Conservation (phyloP, 2,329 filamentous ascomycete species). For the Neofusicoccum cordaticola region DNA sequence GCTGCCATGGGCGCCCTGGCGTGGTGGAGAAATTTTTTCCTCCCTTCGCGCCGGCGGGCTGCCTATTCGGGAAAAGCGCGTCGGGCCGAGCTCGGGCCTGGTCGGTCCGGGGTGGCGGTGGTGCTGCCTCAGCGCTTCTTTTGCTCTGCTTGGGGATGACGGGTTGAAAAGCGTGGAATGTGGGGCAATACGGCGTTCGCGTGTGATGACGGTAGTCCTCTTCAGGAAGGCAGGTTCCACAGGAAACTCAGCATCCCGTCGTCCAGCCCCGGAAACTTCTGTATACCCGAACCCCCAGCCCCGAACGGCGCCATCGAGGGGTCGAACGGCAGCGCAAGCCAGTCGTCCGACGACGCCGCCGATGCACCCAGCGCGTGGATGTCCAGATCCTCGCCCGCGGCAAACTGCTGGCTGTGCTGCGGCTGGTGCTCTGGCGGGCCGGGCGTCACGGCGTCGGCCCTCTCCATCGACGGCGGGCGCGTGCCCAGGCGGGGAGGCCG, state of each 20-base stretch:
- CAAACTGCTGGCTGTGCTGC: neutral
- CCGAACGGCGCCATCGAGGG: conserved; percentile 40
- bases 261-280: conserved; percentile 38
- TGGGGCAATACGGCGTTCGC: no score
- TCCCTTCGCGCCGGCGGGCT: neutral
- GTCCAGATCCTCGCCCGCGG: neutral
- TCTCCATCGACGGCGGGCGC: conserved; percentile 30
- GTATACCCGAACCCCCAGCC: conserved; percentile 26
- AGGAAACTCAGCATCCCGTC: conserved; percentile 39
- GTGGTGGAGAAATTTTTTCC: neutral
- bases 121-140: no score
- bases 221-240: conserved; percentile 33
- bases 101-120: neutral
- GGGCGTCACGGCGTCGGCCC: neutral
- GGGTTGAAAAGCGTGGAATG: no score
- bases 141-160: no score
- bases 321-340: conserved; percentile 39
- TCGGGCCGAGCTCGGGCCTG: neutral
- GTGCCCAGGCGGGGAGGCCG: conserved; percentile 35
- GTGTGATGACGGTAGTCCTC: no score
- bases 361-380: neutral
- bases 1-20: no score
- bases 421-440: neutral
- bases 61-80: neutral
- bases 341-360: conserved; percentile 29